These are phyloP conservation scores for Malus hybrid DNA, from an alignment of 331 rosid species.

Conservation along the genomic window DNA sequence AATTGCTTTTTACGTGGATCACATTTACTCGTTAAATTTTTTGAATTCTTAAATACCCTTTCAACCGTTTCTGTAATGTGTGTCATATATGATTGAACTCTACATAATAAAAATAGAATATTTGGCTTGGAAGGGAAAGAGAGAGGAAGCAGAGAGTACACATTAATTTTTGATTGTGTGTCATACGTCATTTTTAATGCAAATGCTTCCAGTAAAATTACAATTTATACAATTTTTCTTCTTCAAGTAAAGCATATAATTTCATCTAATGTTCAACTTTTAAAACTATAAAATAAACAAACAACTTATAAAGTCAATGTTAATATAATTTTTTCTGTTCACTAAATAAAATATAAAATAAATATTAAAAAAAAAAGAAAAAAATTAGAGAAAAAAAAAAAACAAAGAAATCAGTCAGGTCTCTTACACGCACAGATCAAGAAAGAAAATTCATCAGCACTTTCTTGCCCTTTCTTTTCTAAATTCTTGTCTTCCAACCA, in stretches of 20 bases:
- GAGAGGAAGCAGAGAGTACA: neutral
- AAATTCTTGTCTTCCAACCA: conserved; percentile 71
- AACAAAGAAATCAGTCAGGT: conserved; percentile 25
- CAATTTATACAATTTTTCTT: neutral
- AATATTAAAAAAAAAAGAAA: neutral
- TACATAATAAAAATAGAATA: neutral
- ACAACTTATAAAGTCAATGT: neutral
- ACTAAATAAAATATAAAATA: neutral
- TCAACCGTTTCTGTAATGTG: no score
- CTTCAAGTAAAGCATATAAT: neutral
- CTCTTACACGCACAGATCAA: conserved; percentile 61
- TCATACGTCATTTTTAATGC: neutral
- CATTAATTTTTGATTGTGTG: no score
- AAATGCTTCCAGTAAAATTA: neutral
- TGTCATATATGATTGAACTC: neutral
- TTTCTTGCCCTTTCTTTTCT: conserved; percentile 28
- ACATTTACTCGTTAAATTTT: no score
- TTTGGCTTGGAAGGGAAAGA: neutral
- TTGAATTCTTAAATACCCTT: accelerated
- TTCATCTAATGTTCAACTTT: neutral
- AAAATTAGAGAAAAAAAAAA: neutral
- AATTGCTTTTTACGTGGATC: neutral
- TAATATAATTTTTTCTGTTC: neutral
- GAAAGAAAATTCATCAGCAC: conserved; percentile 39
- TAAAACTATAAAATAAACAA: neutral